A percentile compares a stretch with the other conserved stretches of the same genome.
Evolutionary conservation across 2,329 filamentous ascomycete genomes (phyloP).

Genomic region (Fusarium equiseti): DNA sequence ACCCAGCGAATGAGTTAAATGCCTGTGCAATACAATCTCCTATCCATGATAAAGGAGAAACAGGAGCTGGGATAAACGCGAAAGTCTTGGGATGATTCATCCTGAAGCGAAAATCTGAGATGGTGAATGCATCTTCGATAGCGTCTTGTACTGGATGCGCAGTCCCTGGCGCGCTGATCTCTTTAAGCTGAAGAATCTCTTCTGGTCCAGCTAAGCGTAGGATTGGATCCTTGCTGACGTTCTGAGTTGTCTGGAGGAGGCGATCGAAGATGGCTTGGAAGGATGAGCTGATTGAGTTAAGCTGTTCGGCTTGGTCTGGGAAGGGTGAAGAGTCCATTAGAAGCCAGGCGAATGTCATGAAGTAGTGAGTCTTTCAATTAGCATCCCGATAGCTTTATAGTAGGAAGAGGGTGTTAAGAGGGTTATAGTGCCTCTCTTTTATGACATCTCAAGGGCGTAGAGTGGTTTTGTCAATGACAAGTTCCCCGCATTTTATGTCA

Average conservation of each 20-base stretch:
- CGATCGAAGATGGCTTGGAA: constrained; percentile 18
- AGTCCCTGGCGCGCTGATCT: constrained; percentile 5
- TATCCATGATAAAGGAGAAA: constrained; percentile 12
- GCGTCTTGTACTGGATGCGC: neutral
- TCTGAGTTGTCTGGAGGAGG: constrained; percentile 1
- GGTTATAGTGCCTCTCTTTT: neutral
- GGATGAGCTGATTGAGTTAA: neutral
- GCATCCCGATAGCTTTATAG: fast-evolving
- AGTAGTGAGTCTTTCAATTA: fast-evolving
- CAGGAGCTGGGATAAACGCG: constrained; percentile 11
- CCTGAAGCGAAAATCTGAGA: constrained; percentile 15
- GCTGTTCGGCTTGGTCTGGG: neutral
- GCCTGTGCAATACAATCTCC: constrained; percentile 13
- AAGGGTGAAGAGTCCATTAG: neutral
- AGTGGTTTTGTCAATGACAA: neutral
- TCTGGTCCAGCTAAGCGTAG: neutral
- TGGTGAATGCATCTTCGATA: constrained; percentile 17
- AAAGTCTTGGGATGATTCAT: constrained; percentile 21
- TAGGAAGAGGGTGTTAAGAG: fast-evolving
- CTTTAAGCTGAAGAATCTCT: neutral
- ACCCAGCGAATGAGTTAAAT: constrained; percentile 23
- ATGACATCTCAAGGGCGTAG: neutral
- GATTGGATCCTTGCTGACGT: neutral
- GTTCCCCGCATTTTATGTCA: constrained; percentile 15
- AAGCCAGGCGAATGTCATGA: fast-evolving